A percentile compares a stretch with the other conserved stretches of the same genome.
These are phyloP conservation scores for Canariomyces notabilis DNA, from an alignment of 2,329 filamentous ascomycete genomes.

Conservation along the genomic window DNA sequence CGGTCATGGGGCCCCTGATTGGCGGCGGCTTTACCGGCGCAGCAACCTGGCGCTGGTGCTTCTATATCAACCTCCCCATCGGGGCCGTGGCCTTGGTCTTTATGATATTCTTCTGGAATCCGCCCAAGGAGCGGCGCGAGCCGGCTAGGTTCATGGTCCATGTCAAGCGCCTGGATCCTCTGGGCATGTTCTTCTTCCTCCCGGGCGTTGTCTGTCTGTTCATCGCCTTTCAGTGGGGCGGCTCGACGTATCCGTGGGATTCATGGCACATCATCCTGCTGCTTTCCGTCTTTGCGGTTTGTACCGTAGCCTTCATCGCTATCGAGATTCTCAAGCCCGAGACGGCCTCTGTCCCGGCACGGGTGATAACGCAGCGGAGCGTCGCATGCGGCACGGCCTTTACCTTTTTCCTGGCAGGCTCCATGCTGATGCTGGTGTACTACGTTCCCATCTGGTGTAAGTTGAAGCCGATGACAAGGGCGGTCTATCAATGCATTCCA, in stretches of 20 bases:
- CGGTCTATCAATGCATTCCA: no score
- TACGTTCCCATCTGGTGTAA: slow-evolving; percentile 53
- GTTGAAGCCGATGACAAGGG: no score
- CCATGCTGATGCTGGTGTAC: slow-evolving; percentile 52
- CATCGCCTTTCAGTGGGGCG: slow-evolving; percentile 60
- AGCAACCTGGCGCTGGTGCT: slow-evolving; percentile 52
- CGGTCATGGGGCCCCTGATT: slow-evolving; percentile 48
- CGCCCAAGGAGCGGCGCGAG: slow-evolving; percentile 32
- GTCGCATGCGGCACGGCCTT: slow-evolving; percentile 44
- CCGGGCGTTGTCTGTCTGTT: slow-evolving; percentile 56
- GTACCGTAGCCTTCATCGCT: slow-evolving; percentile 42
- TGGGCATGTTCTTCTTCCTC: slow-evolving; percentile 56
- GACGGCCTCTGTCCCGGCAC: slow-evolving; percentile 51
- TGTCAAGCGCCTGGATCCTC: slow-evolving; percentile 50
- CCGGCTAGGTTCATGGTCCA: slow-evolving; percentile 37
- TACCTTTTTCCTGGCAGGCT: slow-evolving; percentile 43
- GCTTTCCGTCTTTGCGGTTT: slow-evolving; percentile 46
- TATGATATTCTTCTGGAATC: slow-evolving; percentile 45
- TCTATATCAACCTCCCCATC: slow-evolving; percentile 55
- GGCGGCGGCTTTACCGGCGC: slow-evolving; percentile 48
- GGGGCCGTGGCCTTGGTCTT: slow-evolving; percentile 46
- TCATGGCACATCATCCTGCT: slow-evolving; percentile 49
- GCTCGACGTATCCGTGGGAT: slow-evolving; percentile 48
- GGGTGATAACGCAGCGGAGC: slow-evolving; percentile 51
- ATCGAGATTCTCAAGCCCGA: slow-evolving; percentile 52